Percentiles rank a stretch among this genome's conserved stretches.
phyloP scores from a whole-genome alignment of 2,329 filamentous ascomycete species.

The Cladosporium phlei region DNA sequence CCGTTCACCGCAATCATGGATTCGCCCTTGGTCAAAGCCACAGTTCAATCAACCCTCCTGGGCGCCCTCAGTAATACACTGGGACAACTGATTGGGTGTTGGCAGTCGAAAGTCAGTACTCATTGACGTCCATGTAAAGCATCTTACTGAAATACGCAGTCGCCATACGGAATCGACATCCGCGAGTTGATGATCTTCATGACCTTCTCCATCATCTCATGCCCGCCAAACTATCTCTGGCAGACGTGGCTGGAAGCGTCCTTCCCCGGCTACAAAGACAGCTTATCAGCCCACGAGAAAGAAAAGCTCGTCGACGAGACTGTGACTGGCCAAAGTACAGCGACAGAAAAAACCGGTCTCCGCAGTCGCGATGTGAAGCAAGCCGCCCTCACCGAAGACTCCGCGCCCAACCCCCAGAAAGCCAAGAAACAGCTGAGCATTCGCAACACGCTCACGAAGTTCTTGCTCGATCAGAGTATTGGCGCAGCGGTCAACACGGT shows the following conservation, averaged over 20 bases:
- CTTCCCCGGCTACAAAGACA: conserved; percentile 62
- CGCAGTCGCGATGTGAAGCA: conserved; percentile 28
- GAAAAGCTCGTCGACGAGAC: conserved; percentile 28
- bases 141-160: conserved; percentile 37
- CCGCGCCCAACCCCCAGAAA: conserved; percentile 5
- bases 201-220: conserved; percentile 66
- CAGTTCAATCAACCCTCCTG: conserved; percentile 61
- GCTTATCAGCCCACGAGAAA: conserved; percentile 26
- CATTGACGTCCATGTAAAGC: neutral
- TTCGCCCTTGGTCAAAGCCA: conserved; percentile 55
- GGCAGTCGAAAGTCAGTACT: conserved; percentile 54
- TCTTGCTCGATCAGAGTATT: conserved; percentile 63
- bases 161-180: conserved; percentile 58
- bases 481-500: conserved; percentile 63
- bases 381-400: conserved; percentile 7
- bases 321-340: conserved; percentile 28
- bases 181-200: conserved; percentile 71
- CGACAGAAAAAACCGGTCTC: conserved; percentile 39
- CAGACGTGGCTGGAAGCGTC: conserved; percentile 70
- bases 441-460: conserved; percentile 62
- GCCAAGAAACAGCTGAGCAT: conserved; percentile 43
- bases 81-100: conserved; percentile 65
- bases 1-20: conserved; percentile 32
- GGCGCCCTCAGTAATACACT: conserved; percentile 66
- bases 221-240: conserved; percentile 82